A percentile compares a stretch with the other conserved stretches of the same genome.
Evolutionary conservation across 2,329 filamentous ascomycete species (phyloP).

Genomic region (Coleophoma eucalyptorum): DNA sequence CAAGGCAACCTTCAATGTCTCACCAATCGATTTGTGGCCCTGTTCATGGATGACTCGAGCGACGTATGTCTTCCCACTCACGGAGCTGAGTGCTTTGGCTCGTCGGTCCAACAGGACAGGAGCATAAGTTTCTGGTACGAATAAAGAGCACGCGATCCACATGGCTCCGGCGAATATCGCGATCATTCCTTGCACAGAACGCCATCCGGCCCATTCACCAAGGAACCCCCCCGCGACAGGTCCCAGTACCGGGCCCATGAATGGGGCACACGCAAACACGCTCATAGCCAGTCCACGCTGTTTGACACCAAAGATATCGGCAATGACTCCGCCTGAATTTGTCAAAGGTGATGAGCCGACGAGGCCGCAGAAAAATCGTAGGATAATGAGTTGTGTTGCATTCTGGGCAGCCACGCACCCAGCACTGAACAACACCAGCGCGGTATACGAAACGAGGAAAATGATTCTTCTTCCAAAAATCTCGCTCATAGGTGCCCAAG

Average conservation of each 20-base stretch:
- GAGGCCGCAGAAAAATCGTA: conserved; percentile 63
- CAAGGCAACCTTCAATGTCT: conserved; percentile 72
- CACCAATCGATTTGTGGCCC: conserved; percentile 42
- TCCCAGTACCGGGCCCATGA: conserved; percentile 56
- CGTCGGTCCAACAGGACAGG: conserved; percentile 70
- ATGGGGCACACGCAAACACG: conserved; percentile 63
- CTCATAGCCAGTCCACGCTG: conserved; percentile 56
- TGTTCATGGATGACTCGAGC: conserved; percentile 72
- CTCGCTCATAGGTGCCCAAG: conserved; percentile 39
- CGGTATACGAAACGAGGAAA: conserved; percentile 54
- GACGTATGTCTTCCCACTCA: conserved; percentile 54
- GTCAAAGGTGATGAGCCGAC: conserved; percentile 55
- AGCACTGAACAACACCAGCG: conserved; percentile 58
- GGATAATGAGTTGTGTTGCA: conserved; percentile 56
- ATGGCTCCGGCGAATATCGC: conserved; percentile 62
- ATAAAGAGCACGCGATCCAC: conserved; percentile 46
- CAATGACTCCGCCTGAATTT: conserved; percentile 56
- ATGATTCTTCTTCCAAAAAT: conserved; percentile 57
- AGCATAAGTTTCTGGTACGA: conserved; percentile 56
- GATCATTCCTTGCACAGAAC: conserved; percentile 69
- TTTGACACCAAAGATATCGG: conserved; percentile 52
- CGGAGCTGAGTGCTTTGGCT: conserved; percentile 53
- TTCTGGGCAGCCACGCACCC: conserved; percentile 53
- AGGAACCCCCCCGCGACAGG: conserved; percentile 60
- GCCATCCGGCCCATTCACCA: conserved; percentile 60